Evolutionary conservation across 75 land plant species (phyloP).

Genomic region (Cupressus sempervirens): DNA sequence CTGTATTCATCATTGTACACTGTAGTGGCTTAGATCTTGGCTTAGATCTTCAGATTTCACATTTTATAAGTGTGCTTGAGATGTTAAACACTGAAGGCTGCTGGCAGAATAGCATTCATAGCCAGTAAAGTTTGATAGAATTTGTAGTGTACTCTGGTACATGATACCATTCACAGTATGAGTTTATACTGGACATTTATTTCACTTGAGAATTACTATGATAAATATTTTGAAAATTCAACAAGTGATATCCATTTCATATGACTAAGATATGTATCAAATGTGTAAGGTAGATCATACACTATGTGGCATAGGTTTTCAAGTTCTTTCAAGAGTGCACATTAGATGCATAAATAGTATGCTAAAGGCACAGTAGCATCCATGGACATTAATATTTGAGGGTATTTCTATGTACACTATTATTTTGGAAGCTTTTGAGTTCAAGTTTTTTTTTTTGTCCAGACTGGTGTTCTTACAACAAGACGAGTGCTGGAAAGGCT

Average conservation of each 20-base stretch:
- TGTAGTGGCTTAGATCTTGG: background rate
- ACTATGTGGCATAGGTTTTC: background rate
- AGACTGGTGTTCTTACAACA: conserved; percentile 78
- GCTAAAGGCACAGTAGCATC: background rate
- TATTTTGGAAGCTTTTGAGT: background rate
- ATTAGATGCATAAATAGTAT: background rate
- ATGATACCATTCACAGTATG: background rate
- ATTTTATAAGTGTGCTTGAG: background rate
- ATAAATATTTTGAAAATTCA: background rate
- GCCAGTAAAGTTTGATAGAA: background rate
- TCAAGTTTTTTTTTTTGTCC: background rate
- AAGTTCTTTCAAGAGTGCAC: background rate
- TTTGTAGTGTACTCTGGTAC: background rate
- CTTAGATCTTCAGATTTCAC: background rate
- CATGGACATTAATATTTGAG: background rate
- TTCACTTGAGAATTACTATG: background rate
- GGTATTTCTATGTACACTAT: background rate
- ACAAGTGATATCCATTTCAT: background rate
- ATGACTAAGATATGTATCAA: background rate
- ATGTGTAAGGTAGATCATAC: background rate
- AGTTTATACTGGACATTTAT: background rate
- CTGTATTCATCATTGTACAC: background rate
- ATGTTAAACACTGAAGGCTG: background rate
- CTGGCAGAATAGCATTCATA: background rate
- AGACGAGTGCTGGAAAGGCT: conserved; percentile 82